phyloP scores from a whole-genome alignment of 1,139 yeast species.

The Cylindricascospora bacillispora region DNA sequence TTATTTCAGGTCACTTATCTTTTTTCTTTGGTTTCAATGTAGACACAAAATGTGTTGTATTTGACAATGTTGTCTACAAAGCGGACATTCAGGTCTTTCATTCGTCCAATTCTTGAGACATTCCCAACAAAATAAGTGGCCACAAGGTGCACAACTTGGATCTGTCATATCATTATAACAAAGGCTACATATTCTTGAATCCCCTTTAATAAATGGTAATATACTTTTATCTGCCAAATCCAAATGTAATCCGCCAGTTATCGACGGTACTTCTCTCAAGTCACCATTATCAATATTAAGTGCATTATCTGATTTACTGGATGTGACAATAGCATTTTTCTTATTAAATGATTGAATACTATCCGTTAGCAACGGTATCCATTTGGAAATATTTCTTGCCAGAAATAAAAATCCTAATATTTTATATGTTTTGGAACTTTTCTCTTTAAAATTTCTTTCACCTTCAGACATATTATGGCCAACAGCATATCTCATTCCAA shows the following conservation, averaged over 20 bases:
- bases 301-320: too few species aligned
- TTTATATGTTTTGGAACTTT: constrained; percentile 42
- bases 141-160: constrained; percentile 83
- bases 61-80: constrained; percentile 65
- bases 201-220: constrained; percentile 59
- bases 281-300: too few species aligned
- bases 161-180: constrained; percentile 70
- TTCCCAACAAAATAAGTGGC: constrained; percentile 87
- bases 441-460: constrained; percentile 23
- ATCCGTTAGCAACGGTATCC: constrained; percentile 8
- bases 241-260: too few species aligned
- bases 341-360: too few species aligned
- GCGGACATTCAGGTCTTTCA: constrained; percentile 82
- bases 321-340: too few species aligned
- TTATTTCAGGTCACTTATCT: too few species aligned
- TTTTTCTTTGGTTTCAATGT: too few species aligned
- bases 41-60: constrained; percentile 70
- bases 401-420: constrained; percentile 61
- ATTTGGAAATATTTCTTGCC: constrained; percentile 43
- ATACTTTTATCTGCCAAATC: constrained; percentile 44
- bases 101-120: constrained; percentile 85
- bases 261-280: too few species aligned
- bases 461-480: constrained; percentile 46
- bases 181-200: constrained; percentile 66
- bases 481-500: constrained; percentile 68